Evolutionary conservation across 768 basidiomycete genomes (phyloP).

Genomic region (Infundibulicybe gibba): DNA sequence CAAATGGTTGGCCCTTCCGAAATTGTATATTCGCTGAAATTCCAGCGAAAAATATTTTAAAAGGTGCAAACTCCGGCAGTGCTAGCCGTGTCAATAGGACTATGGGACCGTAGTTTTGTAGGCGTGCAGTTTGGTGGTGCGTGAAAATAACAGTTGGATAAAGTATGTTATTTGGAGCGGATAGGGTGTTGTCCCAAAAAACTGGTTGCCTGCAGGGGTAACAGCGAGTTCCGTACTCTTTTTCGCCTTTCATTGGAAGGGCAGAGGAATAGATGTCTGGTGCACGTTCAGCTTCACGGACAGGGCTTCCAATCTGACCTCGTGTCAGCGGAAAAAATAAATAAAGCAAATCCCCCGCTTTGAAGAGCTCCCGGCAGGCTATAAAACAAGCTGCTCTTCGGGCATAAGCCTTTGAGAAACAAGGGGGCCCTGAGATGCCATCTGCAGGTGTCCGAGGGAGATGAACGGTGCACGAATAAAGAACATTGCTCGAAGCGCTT

Average conservation of each 20-base stretch:
- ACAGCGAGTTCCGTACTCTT: conserved; percentile 39
- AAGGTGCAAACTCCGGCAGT: conserved; percentile 50
- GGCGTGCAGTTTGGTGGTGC: conserved; percentile 22
- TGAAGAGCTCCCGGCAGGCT: conserved; percentile 48
- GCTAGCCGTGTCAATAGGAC: conserved; percentile 65
- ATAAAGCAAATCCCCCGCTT: conserved; percentile 49
- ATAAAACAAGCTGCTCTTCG: conserved; percentile 56
- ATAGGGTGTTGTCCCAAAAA: conserved; percentile 57
- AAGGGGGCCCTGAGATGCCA: conserved; percentile 39
- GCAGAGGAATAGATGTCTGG: conserved; percentile 6
- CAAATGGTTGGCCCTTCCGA: conserved; percentile 44
- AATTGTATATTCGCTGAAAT: conserved; percentile 38
- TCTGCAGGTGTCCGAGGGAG: conserved; percentile 40
- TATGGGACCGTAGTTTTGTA: conserved; percentile 50
- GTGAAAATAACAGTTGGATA: conserved; percentile 56
- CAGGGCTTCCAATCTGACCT: conserved; percentile 9
- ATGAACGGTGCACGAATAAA: conserved; percentile 46
- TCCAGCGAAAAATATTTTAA: conserved; percentile 61
- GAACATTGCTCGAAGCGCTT: conserved; percentile 10
- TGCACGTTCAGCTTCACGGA: conserved; percentile 7
- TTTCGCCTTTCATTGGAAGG: conserved; percentile 15
- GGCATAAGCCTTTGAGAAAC: conserved; percentile 46
- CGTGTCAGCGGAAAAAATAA: conserved; percentile 39
- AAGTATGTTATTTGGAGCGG: conserved; percentile 27
- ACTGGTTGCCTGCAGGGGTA: conserved; percentile 59